Evolutionary conservation across 148 eudicot genomes (phyloP).

Genomic region (Cornus florida): DNA sequence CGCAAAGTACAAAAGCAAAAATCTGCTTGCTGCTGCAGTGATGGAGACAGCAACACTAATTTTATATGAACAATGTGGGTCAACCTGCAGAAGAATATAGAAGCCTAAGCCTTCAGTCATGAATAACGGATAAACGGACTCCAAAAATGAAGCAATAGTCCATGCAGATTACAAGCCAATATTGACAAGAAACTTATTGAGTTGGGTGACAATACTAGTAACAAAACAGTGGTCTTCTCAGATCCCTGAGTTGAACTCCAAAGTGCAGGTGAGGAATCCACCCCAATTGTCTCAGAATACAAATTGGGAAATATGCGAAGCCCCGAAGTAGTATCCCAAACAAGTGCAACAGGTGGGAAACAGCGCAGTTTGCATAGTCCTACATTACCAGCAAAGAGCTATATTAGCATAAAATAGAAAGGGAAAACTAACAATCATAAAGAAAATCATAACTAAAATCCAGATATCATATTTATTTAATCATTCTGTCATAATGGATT

Average conservation of each 20-base stretch:
- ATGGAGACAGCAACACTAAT: slow-evolving; percentile 58
- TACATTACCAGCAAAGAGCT: slow-evolving; percentile 26
- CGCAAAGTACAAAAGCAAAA: slow-evolving; percentile 70
- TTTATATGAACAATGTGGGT: slow-evolving; percentile 93
- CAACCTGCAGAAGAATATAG: slow-evolving; percentile 55
- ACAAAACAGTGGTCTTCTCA: slow-evolving; percentile 67
- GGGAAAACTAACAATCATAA: not conserved
- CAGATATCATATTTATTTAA: too few species aligned
- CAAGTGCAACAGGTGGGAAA: slow-evolving; percentile 96
- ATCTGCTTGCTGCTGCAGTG: slow-evolving; percentile 74
- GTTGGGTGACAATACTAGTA: slow-evolving; percentile 56
- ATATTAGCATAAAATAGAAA: slow-evolving; percentile 3
- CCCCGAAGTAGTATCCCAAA: slow-evolving; percentile 91
- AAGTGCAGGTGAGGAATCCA: slow-evolving; percentile 93
- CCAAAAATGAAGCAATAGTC: not conserved
- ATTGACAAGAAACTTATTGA: not conserved
- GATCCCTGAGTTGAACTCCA: slow-evolving; percentile 77
- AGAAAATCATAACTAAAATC: too few species aligned
- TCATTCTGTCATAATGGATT: too few species aligned
- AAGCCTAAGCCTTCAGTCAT: slow-evolving; percentile 9
- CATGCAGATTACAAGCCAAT: not conserved
- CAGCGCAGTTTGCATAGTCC: slow-evolving; percentile 93
- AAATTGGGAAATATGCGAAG: slow-evolving; percentile 82
- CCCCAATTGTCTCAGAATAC: slow-evolving; percentile 58
- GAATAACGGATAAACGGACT: not conserved